Evolutionary conservation across 805 yeast species (phyloP), one percentile per base, ranked within the genome.

Genomic region (Brettanomyces naardenensis): DNA sequence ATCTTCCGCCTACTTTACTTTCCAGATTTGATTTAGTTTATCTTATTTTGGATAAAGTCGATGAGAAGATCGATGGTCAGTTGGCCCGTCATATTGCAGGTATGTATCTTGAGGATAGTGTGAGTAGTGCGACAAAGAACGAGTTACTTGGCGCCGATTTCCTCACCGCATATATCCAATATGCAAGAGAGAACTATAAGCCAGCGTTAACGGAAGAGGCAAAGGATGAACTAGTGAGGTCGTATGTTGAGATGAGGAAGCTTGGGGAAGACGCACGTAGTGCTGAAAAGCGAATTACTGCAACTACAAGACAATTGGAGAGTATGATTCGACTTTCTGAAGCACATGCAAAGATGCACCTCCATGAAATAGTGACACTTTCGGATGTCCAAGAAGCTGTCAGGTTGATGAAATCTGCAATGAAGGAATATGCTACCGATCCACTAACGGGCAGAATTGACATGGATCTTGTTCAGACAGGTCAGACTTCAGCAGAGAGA

Each of bases 361-460:
- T 92, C 22, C 73, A 90, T 1, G 62, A 68, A 1, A 56, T 50
- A 1, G 99, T 92, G 4, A 81, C 79, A 38, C 66, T 83, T 19
- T 69, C 68, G 21, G 99, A 92, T 59, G 98, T 92, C 5, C 69
- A 71, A 43, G 99, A 92, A 58, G 95, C 97, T 0, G 97, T 89
- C 3, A 73, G 99, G 47, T 68, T 92, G 47, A 92, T 90, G 56
- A 79, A 83, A 50, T 75, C 95, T 3, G 99, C 99, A 11, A 85
- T 92, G 47, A 92, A 92, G 58, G 97, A 92, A 46, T 92, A 92
- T 58, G 99, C 99, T 13, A 92, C 96, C 3, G 99, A 92, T 64
- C 98, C 98, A 19, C 68, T 80, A 26, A 90, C 98, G 0, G 99
- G 99, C 22, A 75, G 92, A 52, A 92, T 92, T 47, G 98, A 92